Conservation (phyloP, 2,329 filamentous ascomycete species). For the Chalaropsis thielavioides region DNA sequence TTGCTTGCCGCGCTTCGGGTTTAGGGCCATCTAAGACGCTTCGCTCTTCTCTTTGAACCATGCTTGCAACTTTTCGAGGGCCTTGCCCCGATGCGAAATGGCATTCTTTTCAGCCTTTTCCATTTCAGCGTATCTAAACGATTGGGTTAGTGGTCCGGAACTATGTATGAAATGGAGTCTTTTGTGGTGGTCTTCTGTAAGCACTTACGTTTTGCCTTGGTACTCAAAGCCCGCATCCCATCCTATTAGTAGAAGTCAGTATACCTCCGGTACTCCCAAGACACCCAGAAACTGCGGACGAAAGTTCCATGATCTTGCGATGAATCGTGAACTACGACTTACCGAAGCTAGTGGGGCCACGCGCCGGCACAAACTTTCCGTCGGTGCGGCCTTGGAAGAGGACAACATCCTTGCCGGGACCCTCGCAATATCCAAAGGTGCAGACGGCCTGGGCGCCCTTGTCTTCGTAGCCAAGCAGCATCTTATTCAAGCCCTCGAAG, state of each 20-base stretch:
- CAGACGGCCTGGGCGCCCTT: slow-evolving; percentile 88
- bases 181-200: background rate
- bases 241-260: slow-evolving; percentile 36
- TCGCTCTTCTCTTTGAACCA: slow-evolving; percentile 50
- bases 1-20: background rate
- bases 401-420: slow-evolving; percentile 68
- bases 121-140: slow-evolving; percentile 74
- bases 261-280: background rate
- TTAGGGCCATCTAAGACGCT: background rate
- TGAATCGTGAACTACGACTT: slow-evolving; percentile 24
- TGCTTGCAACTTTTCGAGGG: slow-evolving; percentile 69
- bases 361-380: slow-evolving; percentile 68
- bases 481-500: slow-evolving; percentile 73
- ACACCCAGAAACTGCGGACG: background rate
- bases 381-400: slow-evolving; percentile 85
- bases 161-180: background rate
- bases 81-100: slow-evolving; percentile 79
- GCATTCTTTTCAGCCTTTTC: slow-evolving; percentile 73
- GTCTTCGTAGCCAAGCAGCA: slow-evolving; percentile 76
- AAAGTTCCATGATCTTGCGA: background rate
- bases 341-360: slow-evolving; percentile 76
- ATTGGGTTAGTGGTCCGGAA: background rate
- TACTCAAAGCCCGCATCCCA: slow-evolving; percentile 98
- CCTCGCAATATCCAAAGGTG: slow-evolving; percentile 83
- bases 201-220: slow-evolving; percentile 59